Percentiles rank a stretch among this genome's conserved stretches.
Evolutionary conservation across 129 eudicot genomes (phyloP).

Genomic region (sunflower (Helianthus annuus)): DNA sequence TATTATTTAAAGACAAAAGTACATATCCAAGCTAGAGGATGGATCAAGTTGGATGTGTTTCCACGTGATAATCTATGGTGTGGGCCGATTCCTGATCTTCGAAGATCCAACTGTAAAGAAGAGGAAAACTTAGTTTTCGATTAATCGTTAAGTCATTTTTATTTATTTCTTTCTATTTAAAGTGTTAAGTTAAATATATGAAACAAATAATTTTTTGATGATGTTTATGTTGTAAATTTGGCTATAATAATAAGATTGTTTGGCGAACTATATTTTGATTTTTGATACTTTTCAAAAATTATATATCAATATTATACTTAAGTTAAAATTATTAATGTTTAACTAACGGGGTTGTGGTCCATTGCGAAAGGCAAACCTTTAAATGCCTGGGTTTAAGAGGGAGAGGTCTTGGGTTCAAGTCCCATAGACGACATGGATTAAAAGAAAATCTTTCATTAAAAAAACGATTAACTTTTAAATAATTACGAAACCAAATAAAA

Average conservation of each 20-base stretch:
- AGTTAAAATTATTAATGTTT: no score
- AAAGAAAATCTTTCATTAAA: no score
- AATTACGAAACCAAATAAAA: no score
- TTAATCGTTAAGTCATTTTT: background rate
- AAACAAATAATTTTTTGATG: background rate
- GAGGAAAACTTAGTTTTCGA: background rate
- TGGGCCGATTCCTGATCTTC: conserved; percentile 33
- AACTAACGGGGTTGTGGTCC: no score
- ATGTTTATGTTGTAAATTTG: background rate
- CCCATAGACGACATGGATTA: no score
- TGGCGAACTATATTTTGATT: no score
- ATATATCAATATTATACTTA: no score
- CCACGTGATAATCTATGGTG: conserved; percentile 31
- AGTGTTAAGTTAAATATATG: background rate
- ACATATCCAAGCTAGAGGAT: conserved; percentile 13
- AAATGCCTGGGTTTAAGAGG: no score
- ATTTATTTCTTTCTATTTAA: background rate
- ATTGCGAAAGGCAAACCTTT: no score
- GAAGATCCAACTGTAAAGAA: conserved; percentile 29
- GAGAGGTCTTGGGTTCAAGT: no score
- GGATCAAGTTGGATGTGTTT: conserved; percentile 32
- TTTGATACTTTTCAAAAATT: no score
- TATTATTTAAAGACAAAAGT: background rate
- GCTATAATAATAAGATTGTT: background rate
- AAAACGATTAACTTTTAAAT: no score